Evolutionary conservation across 1,139 yeast species (phyloP), one percentile per base, ranked within the genome.

Genomic region (Scheffersomyces parashehatae): DNA sequence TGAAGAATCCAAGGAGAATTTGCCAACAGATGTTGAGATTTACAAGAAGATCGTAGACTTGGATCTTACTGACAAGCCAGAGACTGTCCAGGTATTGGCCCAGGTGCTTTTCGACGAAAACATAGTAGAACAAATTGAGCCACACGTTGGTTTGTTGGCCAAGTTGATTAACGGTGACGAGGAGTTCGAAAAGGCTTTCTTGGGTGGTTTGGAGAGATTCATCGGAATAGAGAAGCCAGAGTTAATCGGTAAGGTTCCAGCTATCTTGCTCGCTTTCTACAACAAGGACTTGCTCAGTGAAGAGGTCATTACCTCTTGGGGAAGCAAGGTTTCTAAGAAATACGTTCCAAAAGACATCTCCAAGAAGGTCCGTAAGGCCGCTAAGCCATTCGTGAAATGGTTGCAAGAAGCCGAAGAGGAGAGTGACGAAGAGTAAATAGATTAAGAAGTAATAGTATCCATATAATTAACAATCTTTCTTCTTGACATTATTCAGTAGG

Each of bases 151-250:
- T 44, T 77, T 93, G 57, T 79, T 93, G 63, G 78, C 79, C 51
- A 93, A 91, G 68, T 77, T 93, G 49, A 81, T 89, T 55, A 74
- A 81, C 48, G 70, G 82, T 38, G 73, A 77, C 46, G 79, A 77
- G 42, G 82, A 77, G 44, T 88, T 81, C 58, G 97, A 95, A 71
- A 87, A 82, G 71, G 88, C 96, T 11, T 81, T 93, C 56, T 79
- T 93, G 50, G 99, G 99, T 54, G 99, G 99, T 50, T 77, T 93
- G 55, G 99, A 93, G 75, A 85, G 99, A 65, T 82, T 89, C 64
- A 73, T 93, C 55, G 99, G 98, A 50, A 70, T 87, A 51, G 88
- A 85, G 60, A 82, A 87, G 58, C 87, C 88, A 35, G 85, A 79
- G n/a, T 76, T 90, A 59, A 81, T 88, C 56, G 78, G 87, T 45